Evolutionary conservation across 179 eudicot genomes (phyloP).

Genomic region (Drosera spatulata): DNA sequence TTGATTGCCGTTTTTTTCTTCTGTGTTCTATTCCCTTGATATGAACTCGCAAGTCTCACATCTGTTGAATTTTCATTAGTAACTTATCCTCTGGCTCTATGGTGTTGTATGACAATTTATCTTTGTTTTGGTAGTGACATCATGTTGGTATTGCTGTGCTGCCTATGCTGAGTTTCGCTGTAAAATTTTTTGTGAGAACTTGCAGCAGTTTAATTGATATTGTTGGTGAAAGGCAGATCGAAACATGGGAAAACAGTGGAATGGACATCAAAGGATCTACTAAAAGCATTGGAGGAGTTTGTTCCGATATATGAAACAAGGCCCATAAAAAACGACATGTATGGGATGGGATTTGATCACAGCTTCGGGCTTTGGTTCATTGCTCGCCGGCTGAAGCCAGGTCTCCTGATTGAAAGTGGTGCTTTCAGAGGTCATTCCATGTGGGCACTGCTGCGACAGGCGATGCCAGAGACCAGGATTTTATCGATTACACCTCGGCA

Average conservation of each 20-base stretch:
- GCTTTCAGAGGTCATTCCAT: slow-evolving; percentile 98
- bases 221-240: slow-evolving; percentile 99
- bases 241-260: slow-evolving; percentile 91
- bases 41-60: too few relatives aligned
- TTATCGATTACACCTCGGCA: slow-evolving; percentile 88
- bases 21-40: too few relatives aligned
- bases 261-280: slow-evolving; percentile 91
- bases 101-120: too few relatives aligned
- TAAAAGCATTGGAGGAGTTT: slow-evolving; percentile 78
- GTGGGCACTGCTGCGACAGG: slow-evolving; percentile 93
- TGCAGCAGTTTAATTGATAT: slow-evolving; percentile 40
- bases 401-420: slow-evolving; percentile 93
- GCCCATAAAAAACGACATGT: slow-evolving; percentile 87
- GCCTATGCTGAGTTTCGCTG: too few relatives aligned
- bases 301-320: slow-evolving; percentile 86
- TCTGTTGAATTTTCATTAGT: too few relatives aligned
- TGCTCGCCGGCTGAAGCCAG: slow-evolving; percentile 84
- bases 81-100: too few relatives aligned
- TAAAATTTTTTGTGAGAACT: slow-evolving; percentile 4
- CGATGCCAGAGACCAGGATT: slow-evolving; percentile 77
- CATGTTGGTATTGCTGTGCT: too few relatives aligned
- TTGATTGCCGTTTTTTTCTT: too few relatives aligned
- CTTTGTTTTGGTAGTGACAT: too few relatives aligned
- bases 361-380: slow-evolving; percentile 99
- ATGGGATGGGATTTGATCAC: slow-evolving; percentile 99